phyloP scores from a whole-genome alignment of 192 early-diverging fungal species.

The Podochytrium sp. region DNA sequence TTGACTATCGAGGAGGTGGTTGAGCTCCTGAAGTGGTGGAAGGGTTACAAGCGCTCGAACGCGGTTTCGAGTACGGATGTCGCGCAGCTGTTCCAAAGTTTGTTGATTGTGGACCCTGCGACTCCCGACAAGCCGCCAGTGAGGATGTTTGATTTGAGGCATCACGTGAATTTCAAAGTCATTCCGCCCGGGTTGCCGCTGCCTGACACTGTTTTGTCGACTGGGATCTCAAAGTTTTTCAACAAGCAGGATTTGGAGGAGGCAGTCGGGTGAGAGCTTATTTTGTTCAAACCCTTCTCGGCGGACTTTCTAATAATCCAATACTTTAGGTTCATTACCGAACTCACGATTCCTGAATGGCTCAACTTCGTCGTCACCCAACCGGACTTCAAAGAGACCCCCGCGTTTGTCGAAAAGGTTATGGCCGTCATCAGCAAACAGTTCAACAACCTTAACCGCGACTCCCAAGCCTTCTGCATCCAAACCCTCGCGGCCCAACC shows the following conservation, averaged over 20 bases:
- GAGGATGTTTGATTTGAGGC: constrained; percentile 54
- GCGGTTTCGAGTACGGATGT: constrained; percentile 37
- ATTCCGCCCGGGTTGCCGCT: constrained; percentile 65
- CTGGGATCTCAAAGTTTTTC: constrained; percentile 68
- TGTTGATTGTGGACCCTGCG: constrained; percentile 47
- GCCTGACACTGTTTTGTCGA: constrained; percentile 64
- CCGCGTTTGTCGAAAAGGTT: constrained; percentile 71
- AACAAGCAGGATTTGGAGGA: constrained; percentile 57
- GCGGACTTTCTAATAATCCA: not conserved
- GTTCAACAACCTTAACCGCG: constrained; percentile 31
- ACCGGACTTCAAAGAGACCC: constrained; percentile 51
- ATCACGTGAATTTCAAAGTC: constrained; percentile 69
- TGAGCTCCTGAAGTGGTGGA: constrained; percentile 79
- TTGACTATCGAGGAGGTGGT: constrained; percentile 64
- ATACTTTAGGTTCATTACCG: constrained; percentile 36
- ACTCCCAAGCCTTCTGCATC: constrained; percentile 35
- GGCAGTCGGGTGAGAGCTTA: not conserved
- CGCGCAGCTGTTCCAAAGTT: constrained; percentile 51
- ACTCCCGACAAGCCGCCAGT: constrained; percentile 30
- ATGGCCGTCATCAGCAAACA: constrained; percentile 58
- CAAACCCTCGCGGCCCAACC: constrained; percentile 34
- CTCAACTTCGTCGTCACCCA: constrained; percentile 51
- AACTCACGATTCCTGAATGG: constrained; percentile 71
- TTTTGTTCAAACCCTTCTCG: not conserved
- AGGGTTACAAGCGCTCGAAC: constrained; percentile 46